Evolutionary conservation across 1,139 yeast genomes (phyloP).

Genomic region (Geotrichum phurueaensis): DNA sequence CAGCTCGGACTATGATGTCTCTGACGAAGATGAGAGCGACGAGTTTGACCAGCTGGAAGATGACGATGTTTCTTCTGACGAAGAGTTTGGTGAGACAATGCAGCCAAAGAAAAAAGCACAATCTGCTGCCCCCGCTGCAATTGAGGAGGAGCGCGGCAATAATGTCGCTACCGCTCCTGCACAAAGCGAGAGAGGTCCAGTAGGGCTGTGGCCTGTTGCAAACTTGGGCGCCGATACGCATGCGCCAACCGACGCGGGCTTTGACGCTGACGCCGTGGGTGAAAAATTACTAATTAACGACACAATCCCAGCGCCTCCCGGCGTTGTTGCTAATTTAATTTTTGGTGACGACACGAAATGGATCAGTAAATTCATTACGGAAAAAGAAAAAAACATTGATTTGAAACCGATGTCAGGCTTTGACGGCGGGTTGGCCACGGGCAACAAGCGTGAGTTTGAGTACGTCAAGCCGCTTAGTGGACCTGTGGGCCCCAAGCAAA

Average conservation of each 20-base stretch:
- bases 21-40: conserved; percentile 20
- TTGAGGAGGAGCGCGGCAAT: background rate
- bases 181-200: background rate
- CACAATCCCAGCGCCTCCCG: conserved; percentile 67
- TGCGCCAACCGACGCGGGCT: conserved; percentile 46
- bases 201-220: conserved; percentile 31
- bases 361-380: conserved; percentile 47
- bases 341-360: conserved; percentile 73
- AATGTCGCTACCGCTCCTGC: background rate
- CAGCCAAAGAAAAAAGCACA: conserved; percentile 2
- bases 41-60: conserved; percentile 3
- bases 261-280: conserved; percentile 46
- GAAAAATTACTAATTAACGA: conserved; percentile 65
- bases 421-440: conserved; percentile 31
- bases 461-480: conserved; percentile 77
- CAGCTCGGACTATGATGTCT: conserved; percentile 20
- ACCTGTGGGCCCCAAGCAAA: conserved; percentile 92
- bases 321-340: conserved; percentile 61
- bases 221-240: conserved; percentile 54
- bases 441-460: conserved; percentile 50
- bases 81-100: conserved; percentile 24
- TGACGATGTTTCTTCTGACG: conserved; percentile 16
- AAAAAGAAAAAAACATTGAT: conserved; percentile 67
- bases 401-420: conserved; percentile 55
- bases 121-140: background rate